Percentiles rank a stretch among this genome's conserved stretches.
Evolutionary conservation across 164 flowering plant genomes (phyloP).

Genomic region (Magnolia kwangsiensis): DNA sequence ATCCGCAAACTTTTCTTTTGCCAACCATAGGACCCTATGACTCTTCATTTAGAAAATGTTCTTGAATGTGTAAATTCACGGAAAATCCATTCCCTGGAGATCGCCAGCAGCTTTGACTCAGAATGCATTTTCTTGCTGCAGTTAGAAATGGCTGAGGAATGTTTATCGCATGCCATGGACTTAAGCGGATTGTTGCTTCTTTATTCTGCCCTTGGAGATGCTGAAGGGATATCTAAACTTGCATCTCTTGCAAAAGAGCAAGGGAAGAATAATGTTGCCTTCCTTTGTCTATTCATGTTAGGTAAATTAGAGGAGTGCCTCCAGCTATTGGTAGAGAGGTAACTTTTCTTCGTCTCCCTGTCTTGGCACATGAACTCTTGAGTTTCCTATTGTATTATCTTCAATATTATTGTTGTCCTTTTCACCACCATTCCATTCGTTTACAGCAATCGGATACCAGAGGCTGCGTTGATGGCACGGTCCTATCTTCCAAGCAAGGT

Average conservation of each 20-base stretch:
- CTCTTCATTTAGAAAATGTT: too few relatives aligned
- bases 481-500: constrained; percentile 99
- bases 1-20: too few relatives aligned
- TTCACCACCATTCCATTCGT: constrained; percentile 7
- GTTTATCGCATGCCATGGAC: constrained; percentile 80
- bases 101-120: background rate
- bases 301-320: constrained; percentile 95
- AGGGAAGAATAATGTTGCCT: constrained; percentile 96
- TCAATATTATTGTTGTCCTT: background rate
- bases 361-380: background rate
- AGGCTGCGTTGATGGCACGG: constrained; percentile 98
- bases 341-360: constrained; percentile 9
- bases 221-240: constrained; percentile 77
- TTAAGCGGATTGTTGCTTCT: constrained; percentile 90
- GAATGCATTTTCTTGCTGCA: constrained; percentile 33
- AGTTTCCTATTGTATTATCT: background rate
- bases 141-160: constrained; percentile 96
- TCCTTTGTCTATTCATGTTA: constrained; percentile 84
- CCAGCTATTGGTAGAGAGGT: constrained; percentile 94
- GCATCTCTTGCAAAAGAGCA: constrained; percentile 84
- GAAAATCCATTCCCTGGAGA: too few relatives aligned
- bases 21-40: too few relatives aligned
- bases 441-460: constrained; percentile 96
- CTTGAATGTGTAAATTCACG: too few relatives aligned
- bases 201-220: constrained; percentile 92